phyloP scores from a whole-genome alignment of 345 rosid genomes.

The Pistacia atlantica region DNA sequence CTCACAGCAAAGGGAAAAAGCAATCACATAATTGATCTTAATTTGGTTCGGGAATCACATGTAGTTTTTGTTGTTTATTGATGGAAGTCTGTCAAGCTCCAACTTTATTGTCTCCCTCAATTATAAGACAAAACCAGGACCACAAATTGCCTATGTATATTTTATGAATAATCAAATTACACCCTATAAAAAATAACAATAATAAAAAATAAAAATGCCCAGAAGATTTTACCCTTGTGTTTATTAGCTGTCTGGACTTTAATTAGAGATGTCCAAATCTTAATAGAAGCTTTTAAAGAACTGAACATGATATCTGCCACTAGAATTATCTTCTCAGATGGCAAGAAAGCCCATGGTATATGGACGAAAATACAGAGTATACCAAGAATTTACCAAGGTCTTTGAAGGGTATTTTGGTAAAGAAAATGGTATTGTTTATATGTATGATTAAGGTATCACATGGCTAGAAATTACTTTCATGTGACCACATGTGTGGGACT shows the following conservation, averaged over 20 bases:
- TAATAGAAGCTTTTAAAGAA: conserved; percentile 28
- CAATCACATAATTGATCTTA: neutral
- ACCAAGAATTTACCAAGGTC: conserved; percentile 3
- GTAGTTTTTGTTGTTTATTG: conserved; percentile 28
- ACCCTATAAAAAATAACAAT: neutral
- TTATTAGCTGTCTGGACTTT: conserved; percentile 47
- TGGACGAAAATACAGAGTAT: neutral
- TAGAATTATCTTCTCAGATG: neutral
- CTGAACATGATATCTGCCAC: conserved; percentile 31
- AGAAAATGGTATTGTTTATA: neutral
- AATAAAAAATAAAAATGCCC: neutral
- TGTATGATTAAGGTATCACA: conserved; percentile 44
- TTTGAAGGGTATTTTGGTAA: conserved; percentile 31
- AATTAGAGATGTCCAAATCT: conserved; percentile 45
- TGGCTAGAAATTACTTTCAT: conserved; percentile 47
- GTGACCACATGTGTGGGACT: conserved; percentile 49
- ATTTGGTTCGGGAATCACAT: conserved; percentile 25
- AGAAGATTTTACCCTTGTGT: neutral
- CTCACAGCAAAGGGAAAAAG: neutral
- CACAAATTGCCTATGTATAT: conserved; percentile 15
- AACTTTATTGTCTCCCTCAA: conserved; percentile 38
- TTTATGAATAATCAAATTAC: conserved; percentile 26
- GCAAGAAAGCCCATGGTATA: conserved; percentile 17
- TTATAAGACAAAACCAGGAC: conserved; percentile 23
- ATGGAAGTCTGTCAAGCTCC: conserved; percentile 12